These are phyloP conservation scores for Carallia brachiata DNA, from an alignment of 345 rosid genomes.

Conservation along the genomic window DNA sequence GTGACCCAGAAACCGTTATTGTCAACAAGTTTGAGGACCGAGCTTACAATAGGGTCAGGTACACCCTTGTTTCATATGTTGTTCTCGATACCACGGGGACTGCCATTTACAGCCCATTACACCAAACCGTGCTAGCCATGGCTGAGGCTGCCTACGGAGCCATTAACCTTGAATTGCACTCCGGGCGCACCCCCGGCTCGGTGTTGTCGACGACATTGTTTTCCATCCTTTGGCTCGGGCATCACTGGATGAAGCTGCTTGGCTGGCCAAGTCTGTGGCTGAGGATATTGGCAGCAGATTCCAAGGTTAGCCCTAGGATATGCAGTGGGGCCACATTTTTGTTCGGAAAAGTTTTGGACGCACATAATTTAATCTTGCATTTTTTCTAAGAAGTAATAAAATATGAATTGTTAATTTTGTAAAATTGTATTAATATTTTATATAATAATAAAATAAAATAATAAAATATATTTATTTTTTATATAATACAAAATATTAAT, in stretches of 20 bases:
- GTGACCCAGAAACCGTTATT: slow-evolving; percentile 39
- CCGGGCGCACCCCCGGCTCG: slow-evolving; percentile 57
- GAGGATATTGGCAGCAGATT: slow-evolving; percentile 49
- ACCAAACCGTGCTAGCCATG: slow-evolving; percentile 48
- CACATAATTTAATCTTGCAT: too few species aligned
- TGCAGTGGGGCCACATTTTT: too few species aligned
- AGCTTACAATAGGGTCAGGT: slow-evolving; percentile 51
- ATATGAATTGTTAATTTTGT: too few species aligned
- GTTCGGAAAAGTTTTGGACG: too few species aligned
- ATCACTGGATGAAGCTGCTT: slow-evolving; percentile 57
- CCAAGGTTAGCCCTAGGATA: slow-evolving; percentile 33
- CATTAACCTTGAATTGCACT: slow-evolving; percentile 49
- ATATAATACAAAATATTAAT: too few species aligned
- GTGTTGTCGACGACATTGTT: slow-evolving; percentile 57
- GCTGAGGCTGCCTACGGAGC: slow-evolving; percentile 49
- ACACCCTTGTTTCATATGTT: slow-evolving; percentile 52
- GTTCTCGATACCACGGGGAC: slow-evolving; percentile 37
- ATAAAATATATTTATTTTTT: too few species aligned
- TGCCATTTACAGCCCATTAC: slow-evolving; percentile 58
- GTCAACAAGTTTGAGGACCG: slow-evolving; percentile 53
- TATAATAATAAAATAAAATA: too few species aligned
- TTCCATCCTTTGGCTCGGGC: slow-evolving; percentile 57
- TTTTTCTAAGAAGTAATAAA: too few species aligned
- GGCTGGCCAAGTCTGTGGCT: slow-evolving; percentile 58
- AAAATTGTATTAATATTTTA: too few species aligned